phyloP scores from a whole-genome alignment of 352 stramenopile genomes.

The Thraustotheca clavata region DNA sequence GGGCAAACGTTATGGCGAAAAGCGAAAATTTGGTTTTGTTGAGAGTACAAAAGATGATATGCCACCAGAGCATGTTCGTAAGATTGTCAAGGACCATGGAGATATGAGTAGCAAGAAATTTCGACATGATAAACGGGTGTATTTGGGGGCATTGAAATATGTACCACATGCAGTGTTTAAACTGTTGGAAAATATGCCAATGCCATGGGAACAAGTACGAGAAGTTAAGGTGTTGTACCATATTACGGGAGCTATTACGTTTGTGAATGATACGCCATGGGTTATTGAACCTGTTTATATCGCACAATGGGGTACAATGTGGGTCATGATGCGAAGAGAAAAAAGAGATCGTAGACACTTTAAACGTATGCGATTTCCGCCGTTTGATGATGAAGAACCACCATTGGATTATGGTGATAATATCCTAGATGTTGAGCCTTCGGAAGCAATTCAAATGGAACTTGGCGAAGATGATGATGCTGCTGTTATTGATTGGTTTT shows the following conservation, averaged over 20 bases:
- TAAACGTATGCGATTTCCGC: conserved; percentile 99
- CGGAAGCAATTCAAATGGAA: conserved; percentile 96
- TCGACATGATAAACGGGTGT: conserved; percentile 97
- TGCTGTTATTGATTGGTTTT: conserved; percentile 96
- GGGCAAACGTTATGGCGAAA: conserved; percentile 91
- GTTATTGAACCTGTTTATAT: conserved; percentile 99
- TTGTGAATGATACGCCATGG: conserved; percentile 98
- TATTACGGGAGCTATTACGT: conserved; percentile 98
- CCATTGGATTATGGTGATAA: conserved; percentile 95
- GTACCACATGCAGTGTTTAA: conserved; percentile 99
- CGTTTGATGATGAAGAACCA: conserved; percentile 99
- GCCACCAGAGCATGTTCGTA: conserved; percentile 96
- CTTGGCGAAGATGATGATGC: conserved; percentile 93
- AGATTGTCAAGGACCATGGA: conserved; percentile 99
- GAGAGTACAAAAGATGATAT: conserved; percentile 89
- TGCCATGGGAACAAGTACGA: conserved; percentile 99
- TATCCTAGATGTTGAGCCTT: conserved; percentile 94
- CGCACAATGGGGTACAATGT: conserved; percentile 99
- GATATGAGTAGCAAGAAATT: conserved; percentile 99
- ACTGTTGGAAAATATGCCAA: conserved; percentile 99
- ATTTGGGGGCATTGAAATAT: conserved; percentile 99
- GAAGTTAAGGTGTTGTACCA: conserved; percentile 99
- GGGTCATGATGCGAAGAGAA: conserved; percentile 99
- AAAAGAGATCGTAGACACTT: conserved; percentile 99
- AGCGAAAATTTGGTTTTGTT: conserved; percentile 91